Evolutionary conservation across 1,139 yeast species (phyloP), one percentile per base, ranked within the genome.

Genomic region (Yamadazyma jaroonii): DNA sequence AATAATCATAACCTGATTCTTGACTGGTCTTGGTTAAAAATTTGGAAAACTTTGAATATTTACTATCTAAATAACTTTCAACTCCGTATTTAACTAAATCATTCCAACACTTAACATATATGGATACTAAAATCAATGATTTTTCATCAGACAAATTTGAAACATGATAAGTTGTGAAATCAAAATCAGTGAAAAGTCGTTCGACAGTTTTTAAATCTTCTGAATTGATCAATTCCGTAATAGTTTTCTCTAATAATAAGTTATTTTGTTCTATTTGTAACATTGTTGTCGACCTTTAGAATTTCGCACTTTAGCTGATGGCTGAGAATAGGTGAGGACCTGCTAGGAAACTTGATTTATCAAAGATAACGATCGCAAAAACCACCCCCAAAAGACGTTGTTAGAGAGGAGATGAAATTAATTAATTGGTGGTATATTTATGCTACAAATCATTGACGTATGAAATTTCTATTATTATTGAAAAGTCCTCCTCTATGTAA

Each of bases 111-210:
- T 83, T 84, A 57, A 86, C 77, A 49, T 76, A 78, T 45, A 88
- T 69, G 14, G 95, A 84, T 31, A 88, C 66, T 46, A 84, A 67
- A 42, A 88, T 64, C 57, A 77, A 67, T 31, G 79, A 64, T 69
- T 79, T 85, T 53, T 70, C 73, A 56, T 78, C 88, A 6, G 65
- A 60, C 10, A 90, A 81, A 30, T 96, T 90, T 34, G 95, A 84
- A 46, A 94, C 72, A 62, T 90, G 97, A 64, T 85, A 89, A 23
- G 95, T 86, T 41, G 96, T 95, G 65, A 89, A 89, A 62, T 92
- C 98, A 55, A 92, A 92, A 66, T 92, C 99, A 26, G 96, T 83
- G 46, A 92, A 79, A 47, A 92, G 79, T 59, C 97, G 79, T 62
- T 92, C 97, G 51, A 92, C 74, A n/a, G 84, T 72, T 44, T 79